Percentiles rank a stretch among this genome's conserved stretches.
Evolutionary conservation across 2,329 filamentous ascomycete genomes (phyloP).

Genomic region (Cladophialophora carrionii): DNA sequence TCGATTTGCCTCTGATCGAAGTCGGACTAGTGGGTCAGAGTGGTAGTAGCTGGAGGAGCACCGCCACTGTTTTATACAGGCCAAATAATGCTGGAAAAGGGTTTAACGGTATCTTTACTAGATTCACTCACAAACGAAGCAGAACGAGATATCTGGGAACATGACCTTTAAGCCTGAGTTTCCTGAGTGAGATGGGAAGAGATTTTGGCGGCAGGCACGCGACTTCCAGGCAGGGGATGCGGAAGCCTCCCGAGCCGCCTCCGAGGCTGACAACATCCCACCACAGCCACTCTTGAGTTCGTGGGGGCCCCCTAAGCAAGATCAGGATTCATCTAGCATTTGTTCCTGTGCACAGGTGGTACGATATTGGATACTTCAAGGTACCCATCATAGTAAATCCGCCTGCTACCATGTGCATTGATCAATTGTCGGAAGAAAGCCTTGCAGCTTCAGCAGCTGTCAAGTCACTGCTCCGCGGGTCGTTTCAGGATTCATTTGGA

Average conservation of each 20-base stretch:
- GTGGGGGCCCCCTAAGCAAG: neutral
- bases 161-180: neutral
- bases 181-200: constrained; percentile 1
- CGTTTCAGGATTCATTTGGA: neutral
- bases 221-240: neutral
- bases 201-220: neutral
- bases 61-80: neutral
- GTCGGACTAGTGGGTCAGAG: neutral
- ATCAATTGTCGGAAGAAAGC: neutral
- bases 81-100: neutral
- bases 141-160: neutral
- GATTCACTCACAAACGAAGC: neutral
- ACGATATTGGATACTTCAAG: too few relatives aligned
- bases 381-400: too few relatives aligned
- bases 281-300: neutral
- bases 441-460: neutral
- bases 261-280: neutral
- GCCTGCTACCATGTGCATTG: neutral
- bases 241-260: neutral
- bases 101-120: neutral
- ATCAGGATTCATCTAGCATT: neutral
- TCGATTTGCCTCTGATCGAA: constrained; percentile 10
- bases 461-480: neutral
- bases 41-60: neutral
- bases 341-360: too few relatives aligned